These are phyloP conservation scores for Cryphonectria japonica DNA, from an alignment of 2,329 filamentous ascomycete species.

Conservation along the genomic window DNA sequence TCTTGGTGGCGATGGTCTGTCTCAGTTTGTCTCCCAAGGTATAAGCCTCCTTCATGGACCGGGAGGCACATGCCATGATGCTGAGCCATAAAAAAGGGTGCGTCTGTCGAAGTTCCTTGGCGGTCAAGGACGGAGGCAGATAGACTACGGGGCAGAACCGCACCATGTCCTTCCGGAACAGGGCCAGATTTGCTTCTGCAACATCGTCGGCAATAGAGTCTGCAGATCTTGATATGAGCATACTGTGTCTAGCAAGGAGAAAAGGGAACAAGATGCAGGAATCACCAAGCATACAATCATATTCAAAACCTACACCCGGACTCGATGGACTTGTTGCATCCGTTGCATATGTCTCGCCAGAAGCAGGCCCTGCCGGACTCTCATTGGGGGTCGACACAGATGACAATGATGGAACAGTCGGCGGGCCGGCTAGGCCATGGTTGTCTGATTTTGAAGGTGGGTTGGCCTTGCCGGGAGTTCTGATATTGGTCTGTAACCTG, in stretches of 20 bases:
- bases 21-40: slow-evolving; percentile 47
- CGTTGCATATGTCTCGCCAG: not conserved
- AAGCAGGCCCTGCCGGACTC: not conserved
- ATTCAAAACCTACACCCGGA: not conserved
- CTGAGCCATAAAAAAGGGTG: slow-evolving; percentile 54
- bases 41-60: slow-evolving; percentile 45
- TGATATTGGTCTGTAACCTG: slow-evolving; percentile 34
- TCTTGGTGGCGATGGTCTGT: slow-evolving; percentile 48
- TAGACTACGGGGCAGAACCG: slow-evolving; percentile 50
- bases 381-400: slow-evolving; percentile 22
- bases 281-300: slow-evolving; percentile 6
- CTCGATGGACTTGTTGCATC: slow-evolving; percentile 10
- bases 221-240: not conserved
- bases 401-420: slow-evolving; percentile 18
- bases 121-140: slow-evolving; percentile 42
- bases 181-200: slow-evolving; percentile 44
- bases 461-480: slow-evolving; percentile 17
- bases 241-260: not conserved
- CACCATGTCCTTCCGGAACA: slow-evolving; percentile 46
- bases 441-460: not conserved
- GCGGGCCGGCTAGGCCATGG: not conserved
- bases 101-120: slow-evolving; percentile 43
- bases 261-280: not conserved
- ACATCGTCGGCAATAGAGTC: slow-evolving; percentile 33
- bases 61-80: slow-evolving; percentile 52